Evolutionary conservation across 1,139 yeast species (phyloP).

Genomic region (Lodderomyces metapsilosis): DNA sequence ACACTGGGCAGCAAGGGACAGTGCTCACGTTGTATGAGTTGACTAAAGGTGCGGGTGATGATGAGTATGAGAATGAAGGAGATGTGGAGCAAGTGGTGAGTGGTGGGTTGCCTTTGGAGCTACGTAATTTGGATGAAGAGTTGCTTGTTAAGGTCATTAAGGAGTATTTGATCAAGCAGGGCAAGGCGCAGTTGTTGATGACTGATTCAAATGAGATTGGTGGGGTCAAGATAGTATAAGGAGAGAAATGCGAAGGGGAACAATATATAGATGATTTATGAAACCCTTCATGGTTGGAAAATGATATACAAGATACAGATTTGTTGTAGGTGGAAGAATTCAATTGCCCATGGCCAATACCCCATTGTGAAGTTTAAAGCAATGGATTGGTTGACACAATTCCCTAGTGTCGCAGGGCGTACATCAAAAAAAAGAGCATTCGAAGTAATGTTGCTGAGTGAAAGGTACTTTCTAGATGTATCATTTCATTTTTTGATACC

Average conservation of each 20-base stretch:
- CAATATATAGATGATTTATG: background rate
- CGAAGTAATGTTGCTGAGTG: background rate
- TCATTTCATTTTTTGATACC: background rate
- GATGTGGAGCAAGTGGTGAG: slow-evolving; percentile 8
- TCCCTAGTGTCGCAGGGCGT: too few species aligned
- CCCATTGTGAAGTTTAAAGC: too few species aligned
- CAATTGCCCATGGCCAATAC: too few species aligned
- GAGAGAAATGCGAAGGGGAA: background rate
- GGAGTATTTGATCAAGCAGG: slow-evolving; percentile 60
- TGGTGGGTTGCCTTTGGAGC: slow-evolving; percentile 48
- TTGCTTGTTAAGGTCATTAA: slow-evolving; percentile 54
- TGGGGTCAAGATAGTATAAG: slow-evolving; percentile 63
- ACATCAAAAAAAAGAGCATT: background rate
- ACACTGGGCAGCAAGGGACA: slow-evolving; percentile 73
- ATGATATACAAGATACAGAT: too few species aligned
- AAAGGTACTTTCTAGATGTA: slow-evolving; percentile 4
- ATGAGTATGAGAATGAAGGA: background rate
- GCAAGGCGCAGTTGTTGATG: slow-evolving; percentile 64
- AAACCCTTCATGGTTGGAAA: too few species aligned
- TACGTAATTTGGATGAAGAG: slow-evolving; percentile 60
- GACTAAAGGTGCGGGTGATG: slow-evolving; percentile 26
- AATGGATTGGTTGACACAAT: too few species aligned
- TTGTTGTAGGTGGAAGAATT: too few species aligned
- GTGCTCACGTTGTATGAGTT: slow-evolving; percentile 84
- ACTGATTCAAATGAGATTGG: slow-evolving; percentile 56